Conservation (phyloP, 2,329 filamentous ascomycete genomes). For the Emergomyces pasteurianus region DNA sequence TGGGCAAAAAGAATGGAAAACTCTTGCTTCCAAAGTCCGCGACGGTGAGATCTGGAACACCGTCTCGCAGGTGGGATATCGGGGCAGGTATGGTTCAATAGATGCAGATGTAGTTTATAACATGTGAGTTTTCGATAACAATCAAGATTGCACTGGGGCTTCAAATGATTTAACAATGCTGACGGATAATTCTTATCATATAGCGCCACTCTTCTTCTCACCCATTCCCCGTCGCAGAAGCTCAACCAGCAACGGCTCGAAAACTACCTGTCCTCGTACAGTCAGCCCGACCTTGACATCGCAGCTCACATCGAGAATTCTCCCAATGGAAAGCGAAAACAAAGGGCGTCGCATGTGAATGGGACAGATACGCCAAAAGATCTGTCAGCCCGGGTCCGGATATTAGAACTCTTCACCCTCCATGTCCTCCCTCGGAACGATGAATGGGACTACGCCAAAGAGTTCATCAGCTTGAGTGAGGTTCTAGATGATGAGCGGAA, state of each 20-base stretch:
- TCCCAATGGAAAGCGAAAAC: slow-evolving; percentile 21
- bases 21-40: slow-evolving; percentile 68
- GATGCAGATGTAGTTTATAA: slow-evolving; percentile 77
- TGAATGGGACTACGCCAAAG: slow-evolving; percentile 89
- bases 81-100: slow-evolving; percentile 76
- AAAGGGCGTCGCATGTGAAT: slow-evolving; percentile 31
- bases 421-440: slow-evolving; percentile 88
- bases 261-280: slow-evolving; percentile 70
- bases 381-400: slow-evolving; percentile 72
- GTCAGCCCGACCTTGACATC: slow-evolving; percentile 61
- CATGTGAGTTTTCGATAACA: slow-evolving; percentile 26
- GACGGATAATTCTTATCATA: background rate
- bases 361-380: slow-evolving; percentile 76
- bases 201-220: slow-evolving; percentile 78
- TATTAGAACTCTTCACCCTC: slow-evolving; percentile 88
- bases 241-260: slow-evolving; percentile 82
- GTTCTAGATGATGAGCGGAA: slow-evolving; percentile 85
- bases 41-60: slow-evolving; percentile 93
- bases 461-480: slow-evolving; percentile 78
- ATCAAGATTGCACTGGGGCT: slow-evolving; percentile 8
- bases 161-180: slow-evolving; percentile 2
- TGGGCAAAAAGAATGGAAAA: slow-evolving; percentile 73
- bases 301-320: slow-evolving; percentile 45
- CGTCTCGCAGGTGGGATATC: slow-evolving; percentile 75
- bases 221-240: slow-evolving; percentile 73